A percentile compares a stretch with the other conserved stretches of the same genome.
Conservation (phyloP, 108 stramenopile genomes). For the Conticribra weissflogii region DNA sequence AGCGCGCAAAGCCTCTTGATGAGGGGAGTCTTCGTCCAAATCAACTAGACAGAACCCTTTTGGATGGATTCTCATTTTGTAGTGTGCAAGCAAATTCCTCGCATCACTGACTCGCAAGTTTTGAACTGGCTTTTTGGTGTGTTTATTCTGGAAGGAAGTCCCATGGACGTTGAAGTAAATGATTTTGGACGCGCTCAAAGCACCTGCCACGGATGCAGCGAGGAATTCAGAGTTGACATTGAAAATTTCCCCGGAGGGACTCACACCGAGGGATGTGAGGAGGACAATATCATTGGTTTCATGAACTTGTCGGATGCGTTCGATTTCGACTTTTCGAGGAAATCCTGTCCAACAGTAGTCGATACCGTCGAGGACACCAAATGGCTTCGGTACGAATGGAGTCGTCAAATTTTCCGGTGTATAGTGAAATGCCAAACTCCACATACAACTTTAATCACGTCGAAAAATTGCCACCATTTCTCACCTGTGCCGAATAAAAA, state of each 20-base stretch:
- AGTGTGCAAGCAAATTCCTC: constrained; percentile 61
- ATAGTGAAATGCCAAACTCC: too few relatives aligned
- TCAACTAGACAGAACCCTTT: constrained; percentile 64
- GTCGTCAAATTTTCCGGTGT: background rate
- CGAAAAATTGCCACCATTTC: background rate
- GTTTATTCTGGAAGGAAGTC: constrained; percentile 52
- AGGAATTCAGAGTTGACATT: constrained; percentile 90
- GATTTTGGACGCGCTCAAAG: constrained; percentile 85
- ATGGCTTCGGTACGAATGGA: constrained; percentile 56
- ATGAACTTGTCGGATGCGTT: constrained; percentile 84
- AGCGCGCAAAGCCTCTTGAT: constrained; percentile 35
- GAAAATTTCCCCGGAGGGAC: constrained; percentile 93
- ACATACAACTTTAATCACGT: too few relatives aligned
- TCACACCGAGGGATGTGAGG: constrained; percentile 89
- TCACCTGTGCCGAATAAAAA: constrained; percentile 78
- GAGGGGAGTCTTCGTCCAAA: constrained; percentile 38
- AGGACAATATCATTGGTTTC: constrained; percentile 89
- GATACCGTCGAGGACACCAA: constrained; percentile 81
- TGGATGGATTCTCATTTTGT: constrained; percentile 63
- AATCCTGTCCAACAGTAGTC: constrained; percentile 89
- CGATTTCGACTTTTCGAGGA: constrained; percentile 86
- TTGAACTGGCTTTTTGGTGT: constrained; percentile 65
- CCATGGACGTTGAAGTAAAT: constrained; percentile 87
- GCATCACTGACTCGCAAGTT: constrained; percentile 84
- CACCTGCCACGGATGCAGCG: constrained; percentile 79